Evolutionary conservation across 192 early-diverging fungal species (phyloP).

Genomic region (Phlyctochytrium arcticum): DNA sequence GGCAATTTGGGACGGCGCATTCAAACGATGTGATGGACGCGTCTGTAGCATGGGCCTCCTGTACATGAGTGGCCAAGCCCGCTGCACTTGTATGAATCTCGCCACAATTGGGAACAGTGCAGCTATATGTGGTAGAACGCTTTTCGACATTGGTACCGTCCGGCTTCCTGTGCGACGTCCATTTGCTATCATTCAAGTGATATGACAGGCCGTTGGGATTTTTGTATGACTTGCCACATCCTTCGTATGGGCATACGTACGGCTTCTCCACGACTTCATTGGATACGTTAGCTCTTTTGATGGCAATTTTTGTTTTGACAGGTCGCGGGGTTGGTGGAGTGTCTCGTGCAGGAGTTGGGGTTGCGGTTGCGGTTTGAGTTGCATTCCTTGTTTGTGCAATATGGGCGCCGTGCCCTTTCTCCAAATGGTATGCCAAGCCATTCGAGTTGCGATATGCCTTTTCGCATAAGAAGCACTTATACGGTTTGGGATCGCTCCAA

Average conservation of each 20-base stretch:
- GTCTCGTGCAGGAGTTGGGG: too few relatives aligned
- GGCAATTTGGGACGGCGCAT: neutral
- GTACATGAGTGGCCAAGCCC: conserved; percentile 6
- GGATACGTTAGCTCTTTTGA: too few relatives aligned
- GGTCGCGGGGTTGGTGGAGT: too few relatives aligned
- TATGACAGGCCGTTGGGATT: conserved; percentile 31
- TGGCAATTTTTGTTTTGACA: neutral
- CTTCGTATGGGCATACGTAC: conserved; percentile 24
- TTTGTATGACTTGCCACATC: conserved; percentile 32
- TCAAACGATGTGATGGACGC: too few relatives aligned
- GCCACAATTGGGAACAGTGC: neutral
- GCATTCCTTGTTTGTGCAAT: too few relatives aligned
- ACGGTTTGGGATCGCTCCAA: conserved; percentile 26
- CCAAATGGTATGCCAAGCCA: conserved; percentile 32
- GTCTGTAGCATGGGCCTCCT: conserved; percentile 1
- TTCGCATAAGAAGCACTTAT: conserved; percentile 22
- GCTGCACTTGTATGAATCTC: conserved; percentile 12
- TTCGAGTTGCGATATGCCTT: conserved; percentile 31
- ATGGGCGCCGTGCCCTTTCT: conserved; percentile 19
- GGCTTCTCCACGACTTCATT: conserved; percentile 16
- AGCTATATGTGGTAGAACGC: too few relatives aligned
- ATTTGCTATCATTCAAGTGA: conserved; percentile 23
- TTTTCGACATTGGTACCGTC: too few relatives aligned
- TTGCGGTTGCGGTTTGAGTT: too few relatives aligned
- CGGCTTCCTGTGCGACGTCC: conserved; percentile 13